phyloP scores from a whole-genome alignment of 202 grass and related monocot species.

The Elaeis oleifera region DNA sequence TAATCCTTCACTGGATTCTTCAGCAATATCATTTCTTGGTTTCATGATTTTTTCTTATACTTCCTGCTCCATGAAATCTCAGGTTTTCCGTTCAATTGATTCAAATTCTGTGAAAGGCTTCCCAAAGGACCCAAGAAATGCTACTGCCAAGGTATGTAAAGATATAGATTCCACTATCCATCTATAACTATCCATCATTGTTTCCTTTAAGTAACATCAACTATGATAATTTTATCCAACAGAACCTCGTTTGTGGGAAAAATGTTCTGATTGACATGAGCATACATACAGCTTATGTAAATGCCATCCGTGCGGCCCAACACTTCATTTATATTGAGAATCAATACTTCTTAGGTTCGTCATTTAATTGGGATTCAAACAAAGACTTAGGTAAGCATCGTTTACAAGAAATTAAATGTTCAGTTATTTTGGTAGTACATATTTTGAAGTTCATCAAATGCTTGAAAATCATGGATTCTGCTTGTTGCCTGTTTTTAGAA shows the following conservation, averaged over 20 bases:
- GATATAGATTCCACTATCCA: no score
- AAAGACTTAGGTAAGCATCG: conserved; percentile 49
- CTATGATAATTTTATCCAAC: conserved; percentile 8
- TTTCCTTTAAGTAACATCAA: neutral
- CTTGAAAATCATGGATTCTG: no score
- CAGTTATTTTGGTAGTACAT: no score
- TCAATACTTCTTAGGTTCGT: conserved; percentile 93
- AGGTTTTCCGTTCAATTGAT: conserved; percentile 91
- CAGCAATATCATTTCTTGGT: no score
- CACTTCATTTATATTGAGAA: conserved; percentile 96
- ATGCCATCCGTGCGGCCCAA: conserved; percentile 71
- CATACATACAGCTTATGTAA: conserved; percentile 75
- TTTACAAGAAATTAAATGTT: neutral
- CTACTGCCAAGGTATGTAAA: conserved; percentile 38
- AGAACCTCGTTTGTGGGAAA: conserved; percentile 88
- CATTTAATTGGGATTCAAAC: conserved; percentile 62
- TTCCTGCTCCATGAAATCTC: conserved; percentile 13
- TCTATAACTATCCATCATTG: no score
- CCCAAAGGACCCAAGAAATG: conserved; percentile 56
- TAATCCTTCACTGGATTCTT: no score
- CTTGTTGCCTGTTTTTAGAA: no score
- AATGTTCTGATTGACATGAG: conserved; percentile 88
- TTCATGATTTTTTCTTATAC: neutral
- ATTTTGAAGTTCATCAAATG: no score
- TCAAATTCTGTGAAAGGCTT: conserved; percentile 76